phyloP scores from a whole-genome alignment of 441 rosid genomes.

The Jatropha podagrica region DNA sequence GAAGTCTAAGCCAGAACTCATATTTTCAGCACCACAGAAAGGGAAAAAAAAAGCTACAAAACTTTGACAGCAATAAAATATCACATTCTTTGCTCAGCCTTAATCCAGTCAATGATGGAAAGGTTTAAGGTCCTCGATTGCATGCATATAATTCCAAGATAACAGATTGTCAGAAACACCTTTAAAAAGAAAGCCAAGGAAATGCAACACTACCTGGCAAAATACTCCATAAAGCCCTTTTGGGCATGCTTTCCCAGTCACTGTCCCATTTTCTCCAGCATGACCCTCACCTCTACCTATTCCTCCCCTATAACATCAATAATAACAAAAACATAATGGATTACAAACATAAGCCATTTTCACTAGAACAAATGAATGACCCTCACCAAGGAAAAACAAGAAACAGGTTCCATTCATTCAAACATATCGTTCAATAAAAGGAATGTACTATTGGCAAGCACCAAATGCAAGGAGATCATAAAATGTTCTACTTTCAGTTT shows the following conservation, averaged over 20 bases:
- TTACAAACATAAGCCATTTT: constrained; percentile 16
- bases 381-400: not conserved
- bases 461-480: not conserved
- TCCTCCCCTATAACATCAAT: constrained; percentile 65
- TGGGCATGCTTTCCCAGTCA: constrained; percentile 92
- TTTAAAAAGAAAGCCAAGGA: not conserved
- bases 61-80: not conserved
- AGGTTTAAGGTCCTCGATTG: not conserved
- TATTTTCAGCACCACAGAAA: constrained; percentile 5
- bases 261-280: constrained; percentile 82
- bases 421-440: constrained; percentile 1
- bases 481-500: not conserved
- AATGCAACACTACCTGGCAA: constrained; percentile 60
- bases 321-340: not conserved
- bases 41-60: constrained; percentile 5
- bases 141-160: not conserved
- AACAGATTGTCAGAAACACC: not conserved
- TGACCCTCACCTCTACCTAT: constrained; percentile 51
- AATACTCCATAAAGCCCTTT: constrained; percentile 89
- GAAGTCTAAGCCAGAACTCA: not conserved
- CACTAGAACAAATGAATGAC: not conserved
- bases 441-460: not conserved
- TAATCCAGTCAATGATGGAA: not conserved
- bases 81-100: not conserved
- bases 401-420: not conserved